Percentiles rank a stretch among this genome's conserved stretches.
These are phyloP conservation scores for Sapria himalayana DNA, from an alignment of 345 rosid species.

Conservation along the genomic window DNA sequence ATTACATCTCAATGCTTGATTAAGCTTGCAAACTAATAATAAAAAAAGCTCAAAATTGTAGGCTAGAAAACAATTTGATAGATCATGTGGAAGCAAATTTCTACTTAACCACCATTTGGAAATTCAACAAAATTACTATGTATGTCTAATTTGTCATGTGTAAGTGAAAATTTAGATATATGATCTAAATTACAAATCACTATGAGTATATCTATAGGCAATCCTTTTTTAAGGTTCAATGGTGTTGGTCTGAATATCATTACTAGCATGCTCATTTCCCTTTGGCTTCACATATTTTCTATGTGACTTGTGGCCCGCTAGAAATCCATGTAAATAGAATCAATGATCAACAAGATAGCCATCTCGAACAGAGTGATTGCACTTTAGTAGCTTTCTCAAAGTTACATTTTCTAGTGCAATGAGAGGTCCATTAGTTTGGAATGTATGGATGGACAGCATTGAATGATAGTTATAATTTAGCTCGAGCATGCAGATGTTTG, in stretches of 20 bases:
- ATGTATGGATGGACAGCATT: background rate
- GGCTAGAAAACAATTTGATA: background rate
- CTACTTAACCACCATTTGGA: background rate
- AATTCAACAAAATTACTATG: background rate
- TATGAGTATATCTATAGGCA: background rate
- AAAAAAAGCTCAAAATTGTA: slow-evolving; percentile 7
- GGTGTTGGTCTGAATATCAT: too few relatives aligned
- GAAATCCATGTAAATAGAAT: background rate
- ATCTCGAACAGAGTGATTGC: background rate
- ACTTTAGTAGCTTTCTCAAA: background rate
- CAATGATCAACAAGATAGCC: background rate
- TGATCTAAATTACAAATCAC: too few relatives aligned
- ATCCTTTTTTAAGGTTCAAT: background rate
- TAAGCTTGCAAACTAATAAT: slow-evolving; percentile 2
- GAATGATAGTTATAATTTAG: background rate
- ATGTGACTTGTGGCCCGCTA: background rate
- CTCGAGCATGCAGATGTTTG: rapidly evolving
- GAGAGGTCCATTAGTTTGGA: too few relatives aligned
- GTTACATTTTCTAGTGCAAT: background rate
- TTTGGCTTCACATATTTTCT: background rate
- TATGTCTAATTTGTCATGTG: too few relatives aligned
- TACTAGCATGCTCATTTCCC: background rate
- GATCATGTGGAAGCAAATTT: background rate
- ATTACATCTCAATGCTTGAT: background rate
- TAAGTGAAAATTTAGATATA: background rate